These are phyloP conservation scores for Deinandra increscens DNA, from an alignment of 129 eudicot species.

Conservation along the genomic window DNA sequence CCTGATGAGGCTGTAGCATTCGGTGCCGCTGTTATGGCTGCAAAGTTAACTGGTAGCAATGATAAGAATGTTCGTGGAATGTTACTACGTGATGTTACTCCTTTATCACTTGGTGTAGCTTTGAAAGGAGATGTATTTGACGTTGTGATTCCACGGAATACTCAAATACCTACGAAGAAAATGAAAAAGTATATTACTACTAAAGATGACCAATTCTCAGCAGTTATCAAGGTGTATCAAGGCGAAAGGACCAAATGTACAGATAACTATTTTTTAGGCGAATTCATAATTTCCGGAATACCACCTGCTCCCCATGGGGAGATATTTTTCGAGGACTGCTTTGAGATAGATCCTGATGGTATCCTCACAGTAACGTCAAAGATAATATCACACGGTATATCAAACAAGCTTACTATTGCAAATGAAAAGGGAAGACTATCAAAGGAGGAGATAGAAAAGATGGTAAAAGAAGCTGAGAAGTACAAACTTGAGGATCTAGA, in stretches of 20 bases:
- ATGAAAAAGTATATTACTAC: not conserved
- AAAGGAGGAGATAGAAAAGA: constrained; percentile 9
- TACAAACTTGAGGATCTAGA: constrained; percentile 16
- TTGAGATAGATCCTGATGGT: constrained; percentile 19
- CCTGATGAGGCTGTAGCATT: constrained; percentile 29
- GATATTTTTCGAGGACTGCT: not conserved
- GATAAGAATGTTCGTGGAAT: not conserved
- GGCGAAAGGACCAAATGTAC: constrained; percentile 20
- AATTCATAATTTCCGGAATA: not conserved
- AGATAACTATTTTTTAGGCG: constrained; percentile 22
- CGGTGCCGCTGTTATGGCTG: constrained; percentile 29
- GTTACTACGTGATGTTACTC: constrained; percentile 16
- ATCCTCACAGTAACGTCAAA: constrained; percentile 28
- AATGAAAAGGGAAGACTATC: constrained; percentile 19
- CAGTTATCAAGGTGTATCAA: constrained; percentile 15
- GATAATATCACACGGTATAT: constrained; percentile 17
- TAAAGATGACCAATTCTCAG: not conserved
- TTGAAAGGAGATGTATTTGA: not conserved
- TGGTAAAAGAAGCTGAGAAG: constrained; percentile 12
- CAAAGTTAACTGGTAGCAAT: constrained; percentile 10
- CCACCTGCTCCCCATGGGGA: constrained; percentile 26
- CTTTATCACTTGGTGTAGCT: constrained; percentile 25
- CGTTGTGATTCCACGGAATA: constrained; percentile 26
- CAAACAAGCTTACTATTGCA: not conserved
- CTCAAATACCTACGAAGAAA: constrained; percentile 3